A percentile compares a stretch with the other conserved stretches of the same genome.
phyloP scores from a whole-genome alignment of 1,139 yeast species.

The Chernovozyma aurita region DNA sequence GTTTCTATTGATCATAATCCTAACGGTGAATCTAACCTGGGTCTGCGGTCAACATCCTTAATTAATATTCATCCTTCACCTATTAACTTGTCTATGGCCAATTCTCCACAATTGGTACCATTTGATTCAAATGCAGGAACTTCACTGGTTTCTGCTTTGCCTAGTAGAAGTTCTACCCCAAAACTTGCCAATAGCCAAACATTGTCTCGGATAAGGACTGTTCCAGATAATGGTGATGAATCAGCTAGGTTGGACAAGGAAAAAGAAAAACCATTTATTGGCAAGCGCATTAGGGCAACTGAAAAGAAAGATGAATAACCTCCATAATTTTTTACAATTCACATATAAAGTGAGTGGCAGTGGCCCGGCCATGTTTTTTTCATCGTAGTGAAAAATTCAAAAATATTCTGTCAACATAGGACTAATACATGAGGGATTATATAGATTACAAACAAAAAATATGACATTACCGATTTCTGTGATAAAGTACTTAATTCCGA shows the following conservation, averaged over 20 bases:
- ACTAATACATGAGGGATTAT: no score
- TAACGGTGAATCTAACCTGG: background rate
- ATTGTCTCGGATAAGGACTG: background rate
- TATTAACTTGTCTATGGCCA: slow-evolving; percentile 2
- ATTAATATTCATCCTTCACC: slow-evolving; percentile 13
- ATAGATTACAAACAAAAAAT: no score
- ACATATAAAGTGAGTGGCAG: no score
- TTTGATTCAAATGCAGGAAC: slow-evolving; percentile 1
- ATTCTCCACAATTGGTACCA: slow-evolving; percentile 7
- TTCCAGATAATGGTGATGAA: background rate
- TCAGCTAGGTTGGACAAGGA: background rate
- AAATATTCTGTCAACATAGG: no score
- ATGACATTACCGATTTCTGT: no score
- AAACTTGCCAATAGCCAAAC: slow-evolving; percentile 9
- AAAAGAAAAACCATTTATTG: slow-evolving; percentile 15
- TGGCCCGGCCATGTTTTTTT: no score
- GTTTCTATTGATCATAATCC: slow-evolving; percentile 14
- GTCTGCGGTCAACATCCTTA: slow-evolving; percentile 14
- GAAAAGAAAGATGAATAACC: slow-evolving; percentile 14
- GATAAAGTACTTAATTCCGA: no score
- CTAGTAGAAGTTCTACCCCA: slow-evolving; percentile 17
- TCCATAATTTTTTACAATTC: no score
- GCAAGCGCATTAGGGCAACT: slow-evolving; percentile 16
- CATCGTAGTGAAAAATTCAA: no score
- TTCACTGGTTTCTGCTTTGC: background rate